Evolutionary conservation across 2,329 filamentous ascomycete species (phyloP).

Genomic region (Stagonosporopsis vannaccii): DNA sequence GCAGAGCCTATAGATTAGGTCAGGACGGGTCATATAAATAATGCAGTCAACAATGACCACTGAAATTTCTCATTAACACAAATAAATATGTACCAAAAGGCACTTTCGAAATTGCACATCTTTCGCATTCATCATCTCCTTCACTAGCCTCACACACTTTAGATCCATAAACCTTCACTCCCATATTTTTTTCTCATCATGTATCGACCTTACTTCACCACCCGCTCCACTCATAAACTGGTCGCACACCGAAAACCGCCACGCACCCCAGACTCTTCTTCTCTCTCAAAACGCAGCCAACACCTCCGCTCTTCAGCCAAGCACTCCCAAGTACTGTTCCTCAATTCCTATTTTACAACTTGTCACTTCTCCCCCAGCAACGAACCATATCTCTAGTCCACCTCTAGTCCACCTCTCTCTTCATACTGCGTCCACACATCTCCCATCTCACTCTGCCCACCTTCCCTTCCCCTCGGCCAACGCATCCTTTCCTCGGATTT

Average conservation of each 20-base stretch:
- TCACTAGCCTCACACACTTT: background rate
- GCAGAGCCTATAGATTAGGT: background rate
- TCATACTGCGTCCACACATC: background rate
- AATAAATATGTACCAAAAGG: background rate
- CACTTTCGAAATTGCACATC: background rate
- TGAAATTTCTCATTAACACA: background rate
- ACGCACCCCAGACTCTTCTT: background rate
- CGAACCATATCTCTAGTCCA: background rate
- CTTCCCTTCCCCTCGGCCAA: background rate
- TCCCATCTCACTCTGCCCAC: background rate
- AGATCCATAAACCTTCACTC: constrained; percentile 1
- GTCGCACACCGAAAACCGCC: background rate
- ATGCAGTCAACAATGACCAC: background rate
- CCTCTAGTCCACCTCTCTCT: too few species aligned
- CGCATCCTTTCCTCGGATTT: background rate
- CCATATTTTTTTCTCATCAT: background rate
- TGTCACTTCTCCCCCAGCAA: background rate
- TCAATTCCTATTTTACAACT: background rate
- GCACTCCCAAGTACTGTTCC: background rate
- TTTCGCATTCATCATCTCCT: background rate
- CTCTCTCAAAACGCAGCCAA: background rate
- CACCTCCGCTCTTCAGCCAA: background rate
- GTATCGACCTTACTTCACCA: background rate
- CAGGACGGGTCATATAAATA: constrained; percentile 8
- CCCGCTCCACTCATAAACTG: background rate